These are phyloP conservation scores for Garcia nutans DNA, from an alignment of 345 rosid species.

Conservation along the genomic window DNA sequence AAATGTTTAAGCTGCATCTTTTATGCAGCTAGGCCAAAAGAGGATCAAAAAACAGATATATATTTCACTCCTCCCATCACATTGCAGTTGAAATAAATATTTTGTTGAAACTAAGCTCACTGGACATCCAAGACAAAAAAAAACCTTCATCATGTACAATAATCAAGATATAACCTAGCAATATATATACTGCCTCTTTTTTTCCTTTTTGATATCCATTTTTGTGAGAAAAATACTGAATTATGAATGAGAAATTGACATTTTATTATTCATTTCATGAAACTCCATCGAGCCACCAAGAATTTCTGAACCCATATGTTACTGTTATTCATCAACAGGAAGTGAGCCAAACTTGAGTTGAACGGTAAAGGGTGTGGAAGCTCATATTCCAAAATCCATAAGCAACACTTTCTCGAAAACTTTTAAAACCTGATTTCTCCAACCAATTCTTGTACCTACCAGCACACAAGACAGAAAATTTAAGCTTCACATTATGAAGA, in stretches of 20 bases:
- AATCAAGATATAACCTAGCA: background rate
- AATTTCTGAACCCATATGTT: background rate
- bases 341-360: slow-evolving; percentile 41
- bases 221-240: background rate
- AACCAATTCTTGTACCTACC: slow-evolving; percentile 50
- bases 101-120: background rate
- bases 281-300: no score
- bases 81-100: background rate
- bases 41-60: background rate
- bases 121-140: background rate
- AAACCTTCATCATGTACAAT: background rate
- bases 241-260: background rate
- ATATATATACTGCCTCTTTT: background rate
- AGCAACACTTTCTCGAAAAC: slow-evolving; percentile 40
- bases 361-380: slow-evolving; percentile 46
- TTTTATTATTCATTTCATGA: background rate
- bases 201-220: background rate
- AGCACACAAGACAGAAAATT: slow-evolving; percentile 9
- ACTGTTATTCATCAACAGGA: background rate
- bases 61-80: background rate
- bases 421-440: slow-evolving; percentile 38
- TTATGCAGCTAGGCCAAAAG: background rate
- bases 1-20: background rate
- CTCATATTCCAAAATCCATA: slow-evolving; percentile 49
- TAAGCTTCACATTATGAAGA: background rate